Conservation (phyloP, 2,329 filamentous ascomycete genomes). For the Byssothecium circinans region DNA sequence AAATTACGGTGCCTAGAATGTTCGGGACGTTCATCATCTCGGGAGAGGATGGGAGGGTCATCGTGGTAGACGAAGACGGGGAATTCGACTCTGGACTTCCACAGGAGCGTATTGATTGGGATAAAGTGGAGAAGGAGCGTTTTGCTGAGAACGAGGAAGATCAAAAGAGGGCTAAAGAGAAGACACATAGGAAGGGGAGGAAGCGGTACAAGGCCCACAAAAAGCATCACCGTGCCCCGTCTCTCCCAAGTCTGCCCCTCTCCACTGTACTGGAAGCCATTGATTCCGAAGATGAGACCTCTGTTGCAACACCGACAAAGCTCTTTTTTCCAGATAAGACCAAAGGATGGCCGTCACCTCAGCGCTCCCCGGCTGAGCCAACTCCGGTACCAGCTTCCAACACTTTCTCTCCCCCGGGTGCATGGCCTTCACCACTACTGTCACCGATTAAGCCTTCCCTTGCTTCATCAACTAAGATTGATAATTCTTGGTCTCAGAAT, state of each 20-base stretch:
- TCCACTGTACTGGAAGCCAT: constrained; percentile 14
- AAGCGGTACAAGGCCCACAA: constrained; percentile 1
- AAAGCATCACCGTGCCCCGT: neutral
- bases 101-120: constrained; percentile 2
- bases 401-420: constrained; percentile 8
- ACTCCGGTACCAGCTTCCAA: constrained; percentile 2
- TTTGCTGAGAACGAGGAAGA: neutral
- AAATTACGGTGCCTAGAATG: constrained; percentile 16
- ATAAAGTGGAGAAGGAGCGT: neutral
- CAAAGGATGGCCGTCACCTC: constrained; percentile 14
- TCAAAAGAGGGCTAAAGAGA: constrained; percentile 1
- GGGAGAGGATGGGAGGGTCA: constrained; percentile 24
- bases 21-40: constrained; percentile 32
- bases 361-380: neutral
- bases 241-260: constrained; percentile 5
- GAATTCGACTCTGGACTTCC: constrained; percentile 29
- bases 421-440: constrained; percentile 16
- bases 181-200: neutral
- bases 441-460: constrained; percentile 2
- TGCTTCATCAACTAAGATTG: neutral
- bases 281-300: constrained; percentile 5
- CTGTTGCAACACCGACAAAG: constrained; percentile 14
- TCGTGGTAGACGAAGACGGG: constrained; percentile 28
- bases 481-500: neutral
- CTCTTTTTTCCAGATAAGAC: constrained; percentile 28